phyloP scores from a whole-genome alignment of 169 alveolate species.

The Cryptosporidium sp. region DNA sequence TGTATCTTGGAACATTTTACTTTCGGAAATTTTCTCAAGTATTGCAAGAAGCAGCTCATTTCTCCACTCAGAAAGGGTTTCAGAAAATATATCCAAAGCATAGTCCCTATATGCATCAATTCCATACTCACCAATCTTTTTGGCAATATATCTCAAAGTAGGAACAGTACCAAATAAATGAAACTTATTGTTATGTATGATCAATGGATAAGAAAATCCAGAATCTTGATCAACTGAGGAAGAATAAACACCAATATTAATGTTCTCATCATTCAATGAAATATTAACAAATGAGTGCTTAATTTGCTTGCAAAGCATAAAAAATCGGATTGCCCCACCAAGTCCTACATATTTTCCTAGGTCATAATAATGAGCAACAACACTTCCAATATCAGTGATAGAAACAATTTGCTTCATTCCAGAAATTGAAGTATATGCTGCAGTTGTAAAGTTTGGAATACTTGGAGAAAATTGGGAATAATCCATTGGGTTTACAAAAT shows the following conservation, averaged over 20 bases:
- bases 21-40: constrained; percentile 33
- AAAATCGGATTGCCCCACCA: constrained; percentile 72
- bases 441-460: constrained; percentile 63
- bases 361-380: constrained; percentile 70
- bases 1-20: constrained; percentile 21
- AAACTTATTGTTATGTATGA: constrained; percentile 44
- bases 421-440: constrained; percentile 66
- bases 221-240: constrained; percentile 7
- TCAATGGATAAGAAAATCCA: constrained; percentile 25
- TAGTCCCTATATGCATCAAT: constrained; percentile 70
- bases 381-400: constrained; percentile 54
- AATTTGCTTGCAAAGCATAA: constrained; percentile 60
- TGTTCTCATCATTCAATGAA: constrained; percentile 47
- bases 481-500: constrained; percentile 34
- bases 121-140: constrained; percentile 69
- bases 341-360: constrained; percentile 57
- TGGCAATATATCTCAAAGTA: constrained; percentile 54
- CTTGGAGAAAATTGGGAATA: constrained; percentile 48
- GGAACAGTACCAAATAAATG: constrained; percentile 50
- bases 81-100: constrained; percentile 41
- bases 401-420: constrained; percentile 63
- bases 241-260: constrained; percentile 25
- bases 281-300: constrained; percentile 64
- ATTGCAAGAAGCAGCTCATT: constrained; percentile 41
- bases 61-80: constrained; percentile 48